Evolutionary conservation across 2,329 filamentous ascomycete genomes (phyloP).

Genomic region (Clarireedia paspali): DNA sequence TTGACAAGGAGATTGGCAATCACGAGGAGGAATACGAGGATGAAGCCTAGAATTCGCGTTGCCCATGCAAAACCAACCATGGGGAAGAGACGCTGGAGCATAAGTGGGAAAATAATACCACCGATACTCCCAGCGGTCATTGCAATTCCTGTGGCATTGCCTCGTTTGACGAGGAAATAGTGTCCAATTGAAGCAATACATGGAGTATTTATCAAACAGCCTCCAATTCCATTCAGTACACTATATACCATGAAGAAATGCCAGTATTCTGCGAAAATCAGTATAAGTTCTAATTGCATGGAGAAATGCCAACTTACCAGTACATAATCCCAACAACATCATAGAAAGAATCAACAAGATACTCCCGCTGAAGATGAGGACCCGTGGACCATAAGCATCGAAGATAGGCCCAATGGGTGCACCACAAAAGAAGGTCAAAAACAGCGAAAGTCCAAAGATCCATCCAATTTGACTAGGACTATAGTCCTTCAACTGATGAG

Average conservation of each 20-base stretch:
- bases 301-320: slow-evolving; percentile 29
- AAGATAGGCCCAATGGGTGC: slow-evolving; percentile 64
- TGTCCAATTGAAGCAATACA: slow-evolving; percentile 57
- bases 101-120: slow-evolving; percentile 46
- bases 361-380: slow-evolving; percentile 25
- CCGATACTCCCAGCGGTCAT: slow-evolving; percentile 52
- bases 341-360: slow-evolving; percentile 24
- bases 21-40: slow-evolving; percentile 24
- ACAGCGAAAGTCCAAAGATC: slow-evolving; percentile 55
- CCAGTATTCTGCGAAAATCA: slow-evolving; percentile 44
- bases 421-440: slow-evolving; percentile 62
- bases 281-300: background rate
- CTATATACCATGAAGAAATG: slow-evolving; percentile 62
- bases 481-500: slow-evolving; percentile 51
- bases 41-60: slow-evolving; percentile 27
- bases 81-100: slow-evolving; percentile 32
- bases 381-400: slow-evolving; percentile 54
- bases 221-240: slow-evolving; percentile 54
- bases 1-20: slow-evolving; percentile 30
- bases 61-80: slow-evolving; percentile 29
- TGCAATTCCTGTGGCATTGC: slow-evolving; percentile 59
- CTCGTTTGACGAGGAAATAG: slow-evolving; percentile 54
- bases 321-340: slow-evolving; percentile 52
- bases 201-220: slow-evolving; percentile 58
- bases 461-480: slow-evolving; percentile 49